A percentile compares a stretch with the other conserved stretches of the same genome.
Conservation (phyloP, 805 yeast species). For the Ascoidea asiatica region DNA sequence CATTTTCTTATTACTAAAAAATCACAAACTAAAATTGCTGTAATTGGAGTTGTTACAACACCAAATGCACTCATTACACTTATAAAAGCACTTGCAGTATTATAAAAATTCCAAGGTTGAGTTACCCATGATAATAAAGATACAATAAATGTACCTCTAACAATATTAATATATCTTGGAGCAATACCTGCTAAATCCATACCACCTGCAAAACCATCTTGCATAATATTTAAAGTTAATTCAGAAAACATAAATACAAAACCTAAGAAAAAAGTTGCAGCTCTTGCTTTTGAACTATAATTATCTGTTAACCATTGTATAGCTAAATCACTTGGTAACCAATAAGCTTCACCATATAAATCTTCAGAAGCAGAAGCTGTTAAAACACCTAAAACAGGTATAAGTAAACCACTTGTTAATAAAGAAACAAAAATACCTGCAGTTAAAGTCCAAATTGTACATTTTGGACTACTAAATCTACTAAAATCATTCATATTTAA, state of each 20-base stretch:
- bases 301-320: slow-evolving; percentile 17
- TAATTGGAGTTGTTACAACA: slow-evolving; percentile 25
- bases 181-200: slow-evolving; percentile 23
- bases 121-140: slow-evolving; percentile 22
- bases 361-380: slow-evolving; percentile 24
- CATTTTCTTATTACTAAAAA: slow-evolving; percentile 23
- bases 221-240: slow-evolving; percentile 19
- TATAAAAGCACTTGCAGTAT: slow-evolving; percentile 22
- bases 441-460: slow-evolving; percentile 17
- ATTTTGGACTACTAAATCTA: slow-evolving; percentile 21
- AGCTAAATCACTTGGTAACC: slow-evolving; percentile 23
- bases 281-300: slow-evolving; percentile 21
- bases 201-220: slow-evolving; percentile 23
- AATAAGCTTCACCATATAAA: slow-evolving; percentile 20
- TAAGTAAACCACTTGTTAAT: slow-evolving; percentile 21
- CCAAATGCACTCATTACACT: slow-evolving; percentile 22
- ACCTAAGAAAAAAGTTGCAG: slow-evolving; percentile 23
- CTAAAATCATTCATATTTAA: slow-evolving; percentile 20
- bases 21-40: slow-evolving; percentile 24
- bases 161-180: slow-evolving; percentile 28
- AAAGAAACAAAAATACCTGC: slow-evolving; percentile 19
- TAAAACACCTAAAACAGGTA: slow-evolving; percentile 29
- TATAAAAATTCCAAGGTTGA: slow-evolving; percentile 28
- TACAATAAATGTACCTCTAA: slow-evolving; percentile 31
- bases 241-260: slow-evolving; percentile 19